Evolutionary conservation across 805 yeast species (phyloP), one percentile per base, ranked within the genome.

Genomic region (Candida namnaoensis): DNA sequence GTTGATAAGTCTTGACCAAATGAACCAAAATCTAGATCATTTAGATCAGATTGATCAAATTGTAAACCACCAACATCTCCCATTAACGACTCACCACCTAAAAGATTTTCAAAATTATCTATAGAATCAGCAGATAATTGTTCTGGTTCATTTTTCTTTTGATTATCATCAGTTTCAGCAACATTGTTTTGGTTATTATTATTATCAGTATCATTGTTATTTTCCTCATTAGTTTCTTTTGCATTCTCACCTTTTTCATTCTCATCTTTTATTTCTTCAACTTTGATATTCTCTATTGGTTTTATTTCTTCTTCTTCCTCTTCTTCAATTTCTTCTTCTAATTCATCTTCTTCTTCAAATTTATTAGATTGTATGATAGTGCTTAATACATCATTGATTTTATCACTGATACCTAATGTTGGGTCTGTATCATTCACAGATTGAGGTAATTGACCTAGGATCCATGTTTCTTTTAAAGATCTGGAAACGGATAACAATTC

Each of bases 391-490:
- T 12, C 14, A 30, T 46, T 47, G 28, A 50, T 36, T 38, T 46
- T 42, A 12, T 36, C 41, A 26, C 37, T 39, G 3, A 38, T 28
- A 0, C 41, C 46, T 7, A 24, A 33, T 5, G 40, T 40, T 7
- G 38, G 34, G n/a, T 42, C 52, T 10, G 44, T 47, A 24, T 47
- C 49, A 13, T 40, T 44, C 5, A 44, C 37, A 5, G 43, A 41
- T 12, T 64, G 66, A 34, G 72, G 72, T 41, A 75, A 60, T 24
- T 76, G 74, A 3, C 79, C 80, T 41, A 77, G 56, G 35, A 76
- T 69, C 82, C 82, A 77, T 4, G 72, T 65, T 52, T 76, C 82
- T 48, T 72, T 71, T 37, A 77, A 55, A 1, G 66, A 64, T 36
- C 76, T 55, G 2, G 80, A 72, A 2, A 76, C 64, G 1, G 68